These are phyloP conservation scores for Coleophoma eucalyptorum DNA, from an alignment of 2,329 filamentous ascomycete species.

Conservation along the genomic window DNA sequence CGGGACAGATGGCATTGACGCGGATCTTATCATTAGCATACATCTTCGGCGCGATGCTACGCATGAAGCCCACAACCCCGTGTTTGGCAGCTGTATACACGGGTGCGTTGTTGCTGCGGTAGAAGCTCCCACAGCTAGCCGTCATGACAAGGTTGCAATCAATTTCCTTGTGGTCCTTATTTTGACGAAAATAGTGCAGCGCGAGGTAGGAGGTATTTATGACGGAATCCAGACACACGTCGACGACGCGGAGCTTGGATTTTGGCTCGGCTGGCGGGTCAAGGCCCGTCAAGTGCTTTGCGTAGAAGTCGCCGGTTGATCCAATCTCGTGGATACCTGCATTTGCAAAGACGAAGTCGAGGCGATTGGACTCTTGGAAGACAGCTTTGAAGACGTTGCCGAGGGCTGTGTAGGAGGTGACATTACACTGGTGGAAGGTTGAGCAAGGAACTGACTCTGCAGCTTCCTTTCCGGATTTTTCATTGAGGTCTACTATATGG, in stretches of 20 bases:
- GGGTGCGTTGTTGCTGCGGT: constrained; percentile 4
- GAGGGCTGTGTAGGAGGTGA: not conserved
- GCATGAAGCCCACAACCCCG: constrained; percentile 5
- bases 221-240: not conserved
- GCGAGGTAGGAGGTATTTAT: not conserved
- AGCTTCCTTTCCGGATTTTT: not conserved
- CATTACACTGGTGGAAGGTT: not conserved
- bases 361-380: not conserved
- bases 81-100: constrained; percentile 9
- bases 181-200: not conserved
- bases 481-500: not conserved
- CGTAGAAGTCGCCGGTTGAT: constrained; percentile 6
- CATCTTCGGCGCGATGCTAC: constrained; percentile 4
- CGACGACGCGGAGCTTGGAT: not conserved
- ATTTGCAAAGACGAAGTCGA: constrained; percentile 10
- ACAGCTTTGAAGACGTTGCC: not conserved
- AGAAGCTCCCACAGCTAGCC: constrained; percentile 6
- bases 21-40: constrained; percentile 6
- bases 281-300: not conserved
- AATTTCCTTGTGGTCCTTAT: not conserved
- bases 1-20: constrained; percentile 6
- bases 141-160: constrained; percentile 2
- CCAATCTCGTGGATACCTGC: constrained; percentile 3
- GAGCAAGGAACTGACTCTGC: not conserved
- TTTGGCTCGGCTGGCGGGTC: not conserved